A percentile compares a stretch with the other conserved stretches of the same genome.
phyloP scores from a whole-genome alignment of 140 eudicot genomes.

The Erigeron philadelphicus region DNA sequence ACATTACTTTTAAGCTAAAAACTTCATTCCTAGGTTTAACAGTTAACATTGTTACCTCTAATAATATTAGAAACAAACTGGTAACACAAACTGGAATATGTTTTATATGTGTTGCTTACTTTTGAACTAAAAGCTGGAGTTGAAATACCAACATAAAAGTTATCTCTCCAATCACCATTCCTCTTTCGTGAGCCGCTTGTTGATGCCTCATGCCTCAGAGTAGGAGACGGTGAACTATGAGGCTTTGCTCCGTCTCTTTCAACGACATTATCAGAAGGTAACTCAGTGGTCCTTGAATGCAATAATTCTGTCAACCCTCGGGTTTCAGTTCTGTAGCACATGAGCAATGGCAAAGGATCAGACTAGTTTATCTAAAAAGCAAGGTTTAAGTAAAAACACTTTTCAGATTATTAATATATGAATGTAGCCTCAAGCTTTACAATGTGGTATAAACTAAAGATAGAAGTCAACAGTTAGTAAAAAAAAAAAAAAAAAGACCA shows the following conservation, averaged over 20 bases:
- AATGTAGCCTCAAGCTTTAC: neutral
- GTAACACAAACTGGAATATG: neutral
- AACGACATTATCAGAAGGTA: slow-evolving; percentile 25
- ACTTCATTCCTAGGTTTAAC: neutral
- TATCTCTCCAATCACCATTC: slow-evolving; percentile 21
- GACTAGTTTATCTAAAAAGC: neutral
- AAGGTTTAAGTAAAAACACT: neutral
- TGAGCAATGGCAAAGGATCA: slow-evolving; percentile 11
- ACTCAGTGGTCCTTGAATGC: slow-evolving; percentile 49
- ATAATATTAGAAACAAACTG: neutral
- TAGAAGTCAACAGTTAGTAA: neutral
- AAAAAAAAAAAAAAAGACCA: slow-evolving; percentile 29
- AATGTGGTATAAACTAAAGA: slow-evolving; percentile 5
- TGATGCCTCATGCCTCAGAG: slow-evolving; percentile 27
- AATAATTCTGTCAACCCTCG: slow-evolving; percentile 53
- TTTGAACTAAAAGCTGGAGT: slow-evolving; percentile 41
- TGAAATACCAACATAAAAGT: slow-evolving; percentile 28
- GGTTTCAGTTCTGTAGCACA: slow-evolving; percentile 53
- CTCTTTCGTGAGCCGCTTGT: slow-evolving; percentile 23
- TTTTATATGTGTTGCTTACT: slow-evolving; percentile 38
- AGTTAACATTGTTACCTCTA: neutral
- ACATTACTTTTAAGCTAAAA: neutral
- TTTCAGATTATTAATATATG: slow-evolving; percentile 5
- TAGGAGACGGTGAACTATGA: slow-evolving; percentile 21
- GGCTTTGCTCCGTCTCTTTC: slow-evolving; percentile 26